Evolutionary conservation across 306 rosid species (phyloP).

Genomic region (Cucumis sativus): DNA sequence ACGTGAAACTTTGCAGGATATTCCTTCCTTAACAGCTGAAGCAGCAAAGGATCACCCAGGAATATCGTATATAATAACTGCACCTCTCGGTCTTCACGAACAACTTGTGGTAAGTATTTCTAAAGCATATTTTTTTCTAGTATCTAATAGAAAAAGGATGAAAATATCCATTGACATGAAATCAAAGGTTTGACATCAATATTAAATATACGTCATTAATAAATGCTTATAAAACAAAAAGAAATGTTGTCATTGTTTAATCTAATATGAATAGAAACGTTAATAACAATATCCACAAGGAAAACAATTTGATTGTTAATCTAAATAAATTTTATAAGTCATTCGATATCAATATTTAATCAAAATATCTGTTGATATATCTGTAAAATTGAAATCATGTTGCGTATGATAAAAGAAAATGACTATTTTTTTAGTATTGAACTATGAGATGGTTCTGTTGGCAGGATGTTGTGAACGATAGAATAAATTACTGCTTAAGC

Average conservation of each 20-base stretch:
- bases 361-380: too few relatives aligned
- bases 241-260: too few relatives aligned
- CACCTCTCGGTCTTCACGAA: slow-evolving; percentile 84
- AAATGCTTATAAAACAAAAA: too few relatives aligned
- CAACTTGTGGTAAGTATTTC: slow-evolving; percentile 56
- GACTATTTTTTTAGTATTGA: neutral
- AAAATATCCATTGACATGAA: too few relatives aligned
- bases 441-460: neutral
- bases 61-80: slow-evolving; percentile 56
- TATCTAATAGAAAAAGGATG: neutral
- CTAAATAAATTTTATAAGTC: too few relatives aligned
- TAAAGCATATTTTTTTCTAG: slow-evolving; percentile 6
- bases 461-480: slow-evolving; percentile 78
- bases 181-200: too few relatives aligned
- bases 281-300: too few relatives aligned
- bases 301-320: too few relatives aligned
- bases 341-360: too few relatives aligned
- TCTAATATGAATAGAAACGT: too few relatives aligned
- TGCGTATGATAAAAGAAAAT: neutral
- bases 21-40: slow-evolving; percentile 76
- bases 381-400: too few relatives aligned
- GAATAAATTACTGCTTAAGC: slow-evolving; percentile 67
- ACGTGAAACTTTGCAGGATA: slow-evolving; percentile 41
- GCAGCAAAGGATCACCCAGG: slow-evolving; percentile 77
- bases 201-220: too few relatives aligned